A percentile compares a stretch with the other conserved stretches of the same genome.
Conservation (phyloP, 768 basidiomycete genomes). For the Goffeauzyma gilvescens region DNA sequence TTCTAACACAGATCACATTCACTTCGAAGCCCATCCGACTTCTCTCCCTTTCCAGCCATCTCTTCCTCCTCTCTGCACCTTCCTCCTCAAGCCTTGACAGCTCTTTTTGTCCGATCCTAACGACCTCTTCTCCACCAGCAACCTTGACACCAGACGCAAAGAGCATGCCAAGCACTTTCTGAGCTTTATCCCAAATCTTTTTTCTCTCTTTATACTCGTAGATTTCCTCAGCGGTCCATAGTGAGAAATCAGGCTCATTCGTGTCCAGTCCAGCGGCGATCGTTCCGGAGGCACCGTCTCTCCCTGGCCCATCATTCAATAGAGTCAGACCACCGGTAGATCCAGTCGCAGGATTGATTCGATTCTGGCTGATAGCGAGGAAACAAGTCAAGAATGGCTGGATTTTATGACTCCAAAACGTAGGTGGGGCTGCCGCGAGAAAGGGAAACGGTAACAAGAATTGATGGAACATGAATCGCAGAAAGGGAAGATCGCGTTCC, state of each 20-base stretch:
- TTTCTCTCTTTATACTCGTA: slow-evolving; percentile 38
- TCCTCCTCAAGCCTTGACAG: slow-evolving; percentile 56
- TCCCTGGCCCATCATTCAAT: too few relatives aligned
- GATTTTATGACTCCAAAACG: slow-evolving; percentile 84
- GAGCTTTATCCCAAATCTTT: slow-evolving; percentile 55
- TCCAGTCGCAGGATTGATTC: slow-evolving; percentile 8
- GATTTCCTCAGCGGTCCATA: slow-evolving; percentile 25
- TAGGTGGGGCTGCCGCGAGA: slow-evolving; percentile 64
- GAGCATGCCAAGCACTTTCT: slow-evolving; percentile 68
- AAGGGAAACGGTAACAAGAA: slow-evolving; percentile 92
- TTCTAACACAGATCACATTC: slow-evolving; percentile 73
- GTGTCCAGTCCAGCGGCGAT: too few relatives aligned
- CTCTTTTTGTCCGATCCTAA: slow-evolving; percentile 69
- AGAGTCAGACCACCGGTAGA: neutral
- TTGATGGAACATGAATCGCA: slow-evolving; percentile 75
- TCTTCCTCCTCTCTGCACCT: slow-evolving; percentile 44
- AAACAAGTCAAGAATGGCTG: slow-evolving; percentile 80
- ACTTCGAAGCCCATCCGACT: slow-evolving; percentile 54
- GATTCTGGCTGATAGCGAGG: slow-evolving; percentile 46
- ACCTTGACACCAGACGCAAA: slow-evolving; percentile 65
- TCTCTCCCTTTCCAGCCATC: slow-evolving; percentile 22
- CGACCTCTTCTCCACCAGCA: slow-evolving; percentile 54
- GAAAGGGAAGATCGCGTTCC: slow-evolving; percentile 70
- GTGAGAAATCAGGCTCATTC: slow-evolving; percentile 16
- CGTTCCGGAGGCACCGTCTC: too few relatives aligned